Evolutionary conservation across 1,284 basidiomycete species (phyloP).

Genomic region (Athelia psychrophila): DNA sequence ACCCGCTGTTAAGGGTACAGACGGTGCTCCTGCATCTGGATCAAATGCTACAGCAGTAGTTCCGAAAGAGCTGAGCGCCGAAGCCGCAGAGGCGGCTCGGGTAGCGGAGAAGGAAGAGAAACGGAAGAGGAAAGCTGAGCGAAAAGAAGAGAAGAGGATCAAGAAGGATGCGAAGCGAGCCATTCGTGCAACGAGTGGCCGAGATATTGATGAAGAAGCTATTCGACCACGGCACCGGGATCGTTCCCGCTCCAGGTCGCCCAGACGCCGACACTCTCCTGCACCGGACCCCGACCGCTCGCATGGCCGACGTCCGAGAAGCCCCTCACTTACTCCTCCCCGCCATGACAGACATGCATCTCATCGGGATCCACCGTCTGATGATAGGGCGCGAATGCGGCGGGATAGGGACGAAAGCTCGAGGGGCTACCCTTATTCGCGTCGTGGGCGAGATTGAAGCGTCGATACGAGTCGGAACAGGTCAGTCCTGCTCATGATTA

Average conservation of each 20-base stretch:
- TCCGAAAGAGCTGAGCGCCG: constrained; percentile 19
- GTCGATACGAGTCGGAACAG: background rate
- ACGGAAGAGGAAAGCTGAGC: constrained; percentile 53
- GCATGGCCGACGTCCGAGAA: constrained; percentile 14
- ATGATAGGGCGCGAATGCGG: constrained; percentile 50
- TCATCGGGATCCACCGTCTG: constrained; percentile 5
- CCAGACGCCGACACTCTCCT: constrained; percentile 18
- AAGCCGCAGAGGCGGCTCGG: constrained; percentile 22
- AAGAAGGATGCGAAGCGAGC: constrained; percentile 45
- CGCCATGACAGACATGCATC: constrained; percentile 15
- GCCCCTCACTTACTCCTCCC: constrained; percentile 23
- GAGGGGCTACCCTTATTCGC: constrained; percentile 41
- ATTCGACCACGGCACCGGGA: constrained; percentile 22
- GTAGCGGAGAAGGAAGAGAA: constrained; percentile 55
- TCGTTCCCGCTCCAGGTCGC: constrained; percentile 44
- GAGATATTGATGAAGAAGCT: constrained; percentile 19
- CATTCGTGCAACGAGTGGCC: constrained; percentile 24
- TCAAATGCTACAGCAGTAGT: constrained; percentile 33
- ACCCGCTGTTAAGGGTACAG: constrained; percentile 39
- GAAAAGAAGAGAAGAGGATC: constrained; percentile 54
- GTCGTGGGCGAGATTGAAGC: constrained; percentile 30
- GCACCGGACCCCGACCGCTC: constrained; percentile 12
- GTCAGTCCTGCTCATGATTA: constrained; percentile 4
- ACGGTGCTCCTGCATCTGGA: constrained; percentile 24
- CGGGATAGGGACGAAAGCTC: constrained; percentile 47